Evolutionary conservation across 2,329 filamentous ascomycete genomes (phyloP).

Genomic region (Thermothelomyces thermophilus): DNA sequence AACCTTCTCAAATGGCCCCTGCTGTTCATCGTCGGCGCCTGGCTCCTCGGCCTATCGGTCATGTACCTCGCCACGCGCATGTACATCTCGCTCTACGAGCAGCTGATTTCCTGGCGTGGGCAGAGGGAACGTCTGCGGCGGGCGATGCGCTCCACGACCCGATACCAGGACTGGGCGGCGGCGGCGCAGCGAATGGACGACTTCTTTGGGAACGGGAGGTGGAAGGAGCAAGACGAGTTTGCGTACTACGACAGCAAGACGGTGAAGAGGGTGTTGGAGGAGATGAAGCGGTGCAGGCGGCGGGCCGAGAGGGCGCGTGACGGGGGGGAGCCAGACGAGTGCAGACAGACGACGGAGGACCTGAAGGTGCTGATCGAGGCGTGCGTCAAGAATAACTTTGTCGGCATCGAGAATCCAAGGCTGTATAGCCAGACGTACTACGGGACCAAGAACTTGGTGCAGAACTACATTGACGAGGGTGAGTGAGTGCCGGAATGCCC

Average conservation of each 20-base stretch:
- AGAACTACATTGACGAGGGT: conserved; percentile 83
- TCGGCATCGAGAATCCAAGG: conserved; percentile 84
- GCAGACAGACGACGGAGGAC: conserved; percentile 59
- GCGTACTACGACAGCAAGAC: conserved; percentile 87
- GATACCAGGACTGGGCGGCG: conserved; percentile 76
- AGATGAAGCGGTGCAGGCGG: conserved; percentile 61
- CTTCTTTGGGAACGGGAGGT: conserved; percentile 72
- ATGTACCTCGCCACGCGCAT: conserved; percentile 75
- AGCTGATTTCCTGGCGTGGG: conserved; percentile 84
- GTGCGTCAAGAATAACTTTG: conserved; percentile 97
- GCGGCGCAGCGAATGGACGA: conserved; percentile 73
- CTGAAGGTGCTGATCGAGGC: conserved; percentile 73
- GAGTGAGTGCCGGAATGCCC: too few species aligned
- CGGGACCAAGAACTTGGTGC: conserved; percentile 91
- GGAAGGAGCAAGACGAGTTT: conserved; percentile 72
- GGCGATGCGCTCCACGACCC: conserved; percentile 63
- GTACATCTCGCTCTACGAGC: conserved; percentile 91
- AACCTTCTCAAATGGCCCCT: conserved; percentile 87
- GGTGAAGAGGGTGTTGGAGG: conserved; percentile 66
- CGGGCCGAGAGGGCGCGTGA: conserved; percentile 44
- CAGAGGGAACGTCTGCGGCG: conserved; percentile 63
- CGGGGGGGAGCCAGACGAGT: conserved; percentile 31
- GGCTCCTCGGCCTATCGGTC: conserved; percentile 67
- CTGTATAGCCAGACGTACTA: conserved; percentile 98
- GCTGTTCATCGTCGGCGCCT: conserved; percentile 69